Evolutionary conservation across 2,329 filamentous ascomycete species (phyloP).

Genomic region (Triangularia verruculosa): DNA sequence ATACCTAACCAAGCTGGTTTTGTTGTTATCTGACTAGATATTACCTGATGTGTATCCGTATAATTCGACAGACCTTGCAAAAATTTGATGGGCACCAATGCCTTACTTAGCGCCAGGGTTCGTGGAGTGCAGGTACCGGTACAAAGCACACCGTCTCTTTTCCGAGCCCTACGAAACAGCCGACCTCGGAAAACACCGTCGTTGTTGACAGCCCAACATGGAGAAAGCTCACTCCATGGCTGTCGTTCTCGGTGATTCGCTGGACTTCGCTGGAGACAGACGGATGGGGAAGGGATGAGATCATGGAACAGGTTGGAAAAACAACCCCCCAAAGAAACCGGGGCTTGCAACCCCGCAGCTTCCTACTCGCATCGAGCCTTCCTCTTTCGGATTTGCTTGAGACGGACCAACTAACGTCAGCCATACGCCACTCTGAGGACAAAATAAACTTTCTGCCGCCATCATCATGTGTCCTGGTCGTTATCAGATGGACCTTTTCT

Average conservation of each 20-base stretch:
- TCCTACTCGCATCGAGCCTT: conserved; percentile 1
- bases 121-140: conserved; percentile 3
- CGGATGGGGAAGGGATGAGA: neutral
- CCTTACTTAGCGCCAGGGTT: conserved; percentile 9
- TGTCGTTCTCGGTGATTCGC: conserved; percentile 2
- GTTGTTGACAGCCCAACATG: neutral
- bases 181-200: neutral
- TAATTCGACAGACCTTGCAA: no score
- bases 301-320: neutral
- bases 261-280: neutral
- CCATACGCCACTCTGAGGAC: neutral
- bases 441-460: neutral
- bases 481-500: neutral
- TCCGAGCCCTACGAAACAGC: neutral
- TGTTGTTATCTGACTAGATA: neutral
- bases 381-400: neutral
- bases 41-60: no score
- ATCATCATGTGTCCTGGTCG: neutral
- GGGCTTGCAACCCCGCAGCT: neutral
- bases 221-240: neutral
- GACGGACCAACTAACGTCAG: neutral
- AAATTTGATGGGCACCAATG: conserved; percentile 15
- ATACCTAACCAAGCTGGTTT: no score
- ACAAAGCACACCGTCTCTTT: neutral
- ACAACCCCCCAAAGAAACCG: neutral